Percentiles rank a stretch among this genome's conserved stretches.
These are phyloP conservation scores for Coprinellus aureogranulatus DNA, from an alignment of 768 basidiomycete genomes.

Conservation along the genomic window DNA sequence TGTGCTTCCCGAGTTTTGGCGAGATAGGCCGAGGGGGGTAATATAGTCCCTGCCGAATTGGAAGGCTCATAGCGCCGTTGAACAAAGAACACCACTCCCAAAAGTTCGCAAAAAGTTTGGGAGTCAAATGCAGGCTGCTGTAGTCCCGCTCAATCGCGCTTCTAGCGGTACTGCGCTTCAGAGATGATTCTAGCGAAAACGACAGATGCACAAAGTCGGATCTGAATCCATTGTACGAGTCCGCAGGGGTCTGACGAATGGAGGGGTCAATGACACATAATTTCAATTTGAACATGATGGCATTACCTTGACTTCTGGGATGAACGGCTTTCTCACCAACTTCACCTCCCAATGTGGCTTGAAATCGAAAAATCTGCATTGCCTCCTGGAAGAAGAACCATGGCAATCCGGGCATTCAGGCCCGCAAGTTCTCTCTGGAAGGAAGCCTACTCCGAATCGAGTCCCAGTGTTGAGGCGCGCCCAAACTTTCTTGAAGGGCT, in stretches of 20 bases:
- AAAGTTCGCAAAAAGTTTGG: constrained; percentile 84
- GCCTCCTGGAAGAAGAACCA: constrained; percentile 65
- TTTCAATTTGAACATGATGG: neutral
- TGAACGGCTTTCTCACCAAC: constrained; percentile 46
- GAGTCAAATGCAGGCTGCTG: constrained; percentile 83
- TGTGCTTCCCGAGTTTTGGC: constrained; percentile 83
- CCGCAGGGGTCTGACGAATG: constrained; percentile 42
- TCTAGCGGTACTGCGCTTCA: constrained; percentile 28
- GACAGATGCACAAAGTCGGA: constrained; percentile 94
- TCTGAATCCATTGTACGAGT: constrained; percentile 86
- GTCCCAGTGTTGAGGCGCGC: constrained; percentile 84
- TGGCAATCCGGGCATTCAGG: constrained; percentile 61
- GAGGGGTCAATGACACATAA: neutral
- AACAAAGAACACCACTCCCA: constrained; percentile 91
- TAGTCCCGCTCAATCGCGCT: constrained; percentile 26
- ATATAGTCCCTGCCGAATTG: constrained; percentile 84
- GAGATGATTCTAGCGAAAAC: constrained; percentile 73
- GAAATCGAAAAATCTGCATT: constrained; percentile 80
- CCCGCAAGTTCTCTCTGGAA: constrained; percentile 79
- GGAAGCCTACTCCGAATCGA: constrained; percentile 81
- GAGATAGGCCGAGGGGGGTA: constrained; percentile 71
- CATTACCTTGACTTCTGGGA: constrained; percentile 48
- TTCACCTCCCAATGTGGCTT: constrained; percentile 75
- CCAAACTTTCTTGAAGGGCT: constrained; percentile 64
- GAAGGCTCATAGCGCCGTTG: constrained; percentile 71